Percentiles rank a stretch among this genome's conserved stretches.
phyloP scores from a whole-genome alignment of 768 basidiomycete species.

The Russula sp. region DNA sequence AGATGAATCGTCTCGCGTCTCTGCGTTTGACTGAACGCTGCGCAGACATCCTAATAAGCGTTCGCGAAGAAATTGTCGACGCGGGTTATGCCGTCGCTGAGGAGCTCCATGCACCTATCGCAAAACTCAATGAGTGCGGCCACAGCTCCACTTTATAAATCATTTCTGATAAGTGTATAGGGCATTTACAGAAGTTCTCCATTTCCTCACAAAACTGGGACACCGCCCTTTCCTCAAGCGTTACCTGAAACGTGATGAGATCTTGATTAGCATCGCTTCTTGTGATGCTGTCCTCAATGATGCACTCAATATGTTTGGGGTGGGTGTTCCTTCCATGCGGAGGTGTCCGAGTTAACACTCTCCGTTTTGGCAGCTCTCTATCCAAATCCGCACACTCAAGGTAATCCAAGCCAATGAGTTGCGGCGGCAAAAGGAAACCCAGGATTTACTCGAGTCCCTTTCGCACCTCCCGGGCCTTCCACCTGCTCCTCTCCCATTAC shows the following conservation, averaged over 20 bases:
- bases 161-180: constrained; percentile 24
- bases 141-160: neutral
- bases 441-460: constrained; percentile 31
- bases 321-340: constrained; percentile 23
- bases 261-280: constrained; percentile 40
- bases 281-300: constrained; percentile 50
- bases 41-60: constrained; percentile 56
- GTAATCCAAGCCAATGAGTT: constrained; percentile 39
- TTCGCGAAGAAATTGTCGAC: constrained; percentile 54
- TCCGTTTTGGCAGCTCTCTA: constrained; percentile 31
- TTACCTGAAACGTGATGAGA: constrained; percentile 70
- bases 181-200: constrained; percentile 38
- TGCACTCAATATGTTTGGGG: constrained; percentile 50
- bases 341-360: neutral
- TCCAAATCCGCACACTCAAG: constrained; percentile 49
- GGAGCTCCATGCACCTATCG: constrained; percentile 46
- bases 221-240: constrained; percentile 70
- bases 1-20: constrained; percentile 65
- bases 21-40: constrained; percentile 68
- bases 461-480: constrained; percentile 15
- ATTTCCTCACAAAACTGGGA: constrained; percentile 51
- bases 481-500: neutral
- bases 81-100: constrained; percentile 44
- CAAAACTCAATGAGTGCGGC: constrained; percentile 44
- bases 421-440: constrained; percentile 31